Percentiles rank a stretch among this genome's conserved stretches.
phyloP scores from a whole-genome alignment of 805 yeast genomes.

The Yarrowia deformans region DNA sequence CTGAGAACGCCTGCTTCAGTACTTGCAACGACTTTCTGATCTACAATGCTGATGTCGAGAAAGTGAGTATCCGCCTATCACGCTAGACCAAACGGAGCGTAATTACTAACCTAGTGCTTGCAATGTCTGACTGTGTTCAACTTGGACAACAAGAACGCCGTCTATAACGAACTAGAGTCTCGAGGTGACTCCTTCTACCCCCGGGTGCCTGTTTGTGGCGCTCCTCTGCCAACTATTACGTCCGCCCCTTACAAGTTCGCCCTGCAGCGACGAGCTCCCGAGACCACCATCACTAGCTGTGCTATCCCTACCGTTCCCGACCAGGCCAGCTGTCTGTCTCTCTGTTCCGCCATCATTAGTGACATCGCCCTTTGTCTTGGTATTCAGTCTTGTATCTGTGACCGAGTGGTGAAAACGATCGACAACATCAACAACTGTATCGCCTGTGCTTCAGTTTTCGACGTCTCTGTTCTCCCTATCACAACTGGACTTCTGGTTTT shows the following conservation, averaged over 20 bases:
- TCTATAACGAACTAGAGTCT: constrained; percentile 19
- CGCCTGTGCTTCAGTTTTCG: constrained; percentile 6
- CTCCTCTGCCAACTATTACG: constrained; percentile 10
- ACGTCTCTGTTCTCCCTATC: neutral
- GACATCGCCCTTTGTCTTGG: constrained; percentile 20
- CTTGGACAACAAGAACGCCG: constrained; percentile 22
- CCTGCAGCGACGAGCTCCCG: constrained; percentile 22
- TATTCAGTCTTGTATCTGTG: constrained; percentile 22
- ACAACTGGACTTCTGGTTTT: neutral
- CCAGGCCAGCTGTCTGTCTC: constrained; percentile 14
- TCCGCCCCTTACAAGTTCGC: constrained; percentile 5
- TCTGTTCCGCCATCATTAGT: neutral
- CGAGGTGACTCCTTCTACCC: neutral
- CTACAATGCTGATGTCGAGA: constrained; percentile 15
- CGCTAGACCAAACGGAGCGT: too few species aligned
- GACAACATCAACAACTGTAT: constrained; percentile 8
- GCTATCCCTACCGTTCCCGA: neutral
- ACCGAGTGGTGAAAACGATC: neutral
- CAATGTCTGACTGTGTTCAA: constrained; percentile 22
- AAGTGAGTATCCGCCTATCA: constrained; percentile 1
- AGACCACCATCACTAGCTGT: constrained; percentile 19
- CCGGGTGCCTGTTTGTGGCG: constrained; percentile 12
- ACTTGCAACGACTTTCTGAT: constrained; percentile 16
- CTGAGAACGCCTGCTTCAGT: neutral
- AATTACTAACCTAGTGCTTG: constrained; percentile 8